A percentile compares a stretch with the other conserved stretches of the same genome.
Evolutionary conservation across 2,329 filamentous ascomycete species (phyloP).

Genomic region (Colletotrichum sp.): DNA sequence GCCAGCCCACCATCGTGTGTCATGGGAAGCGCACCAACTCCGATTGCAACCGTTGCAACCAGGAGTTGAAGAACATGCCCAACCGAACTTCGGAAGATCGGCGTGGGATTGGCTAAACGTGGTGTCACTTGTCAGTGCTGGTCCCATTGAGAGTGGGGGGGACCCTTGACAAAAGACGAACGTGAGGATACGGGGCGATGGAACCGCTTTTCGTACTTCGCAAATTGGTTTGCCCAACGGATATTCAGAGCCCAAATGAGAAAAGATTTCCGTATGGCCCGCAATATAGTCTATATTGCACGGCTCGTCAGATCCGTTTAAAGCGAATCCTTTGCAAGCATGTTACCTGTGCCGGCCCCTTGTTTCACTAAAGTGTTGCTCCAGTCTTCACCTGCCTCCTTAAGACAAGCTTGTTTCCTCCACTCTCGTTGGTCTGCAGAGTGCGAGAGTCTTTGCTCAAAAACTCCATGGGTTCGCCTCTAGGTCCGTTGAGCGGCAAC

Average conservation of each 20-base stretch:
- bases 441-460: background rate
- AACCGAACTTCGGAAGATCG: background rate
- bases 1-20: background rate
- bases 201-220: background rate
- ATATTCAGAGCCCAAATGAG: background rate
- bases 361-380: background rate
- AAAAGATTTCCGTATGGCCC: background rate
- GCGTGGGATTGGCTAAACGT: background rate
- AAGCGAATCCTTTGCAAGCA: background rate
- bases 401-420: constrained; percentile 4
- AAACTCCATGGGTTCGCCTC: background rate
- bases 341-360: background rate
- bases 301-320: background rate
- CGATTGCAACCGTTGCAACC: background rate
- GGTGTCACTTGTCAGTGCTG: background rate
- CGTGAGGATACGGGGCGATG: background rate
- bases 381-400: background rate
- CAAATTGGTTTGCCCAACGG: background rate
- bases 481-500: background rate
- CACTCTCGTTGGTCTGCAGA: background rate
- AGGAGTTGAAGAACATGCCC: background rate
- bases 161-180: background rate
- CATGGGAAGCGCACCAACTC: background rate
- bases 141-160: background rate
- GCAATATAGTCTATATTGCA: background rate